Evolutionary conservation across 768 basidiomycete genomes (phyloP).

Genomic region (Vararia minispora): DNA sequence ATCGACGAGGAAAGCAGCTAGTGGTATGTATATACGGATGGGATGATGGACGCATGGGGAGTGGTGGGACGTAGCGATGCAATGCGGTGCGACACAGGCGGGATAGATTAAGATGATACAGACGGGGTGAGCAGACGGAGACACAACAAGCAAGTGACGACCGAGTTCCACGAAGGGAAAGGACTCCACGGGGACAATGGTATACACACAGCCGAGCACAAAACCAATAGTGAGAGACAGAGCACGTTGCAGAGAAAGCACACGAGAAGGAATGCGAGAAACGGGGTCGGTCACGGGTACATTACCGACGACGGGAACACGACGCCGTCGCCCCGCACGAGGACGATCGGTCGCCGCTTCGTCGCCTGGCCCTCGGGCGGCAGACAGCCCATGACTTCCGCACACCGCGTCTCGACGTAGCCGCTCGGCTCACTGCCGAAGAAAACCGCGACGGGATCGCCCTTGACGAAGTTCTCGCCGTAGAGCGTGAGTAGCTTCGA

Average conservation of each 20-base stretch:
- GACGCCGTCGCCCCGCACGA: conserved; percentile 77
- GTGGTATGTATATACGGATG: too few species aligned
- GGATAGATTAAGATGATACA: too few species aligned
- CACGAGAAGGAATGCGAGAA: conserved; percentile 10
- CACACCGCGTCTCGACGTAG: conserved; percentile 81
- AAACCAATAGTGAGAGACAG: too few species aligned
- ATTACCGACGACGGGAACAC: conserved; percentile 76
- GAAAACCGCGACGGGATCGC: conserved; percentile 73
- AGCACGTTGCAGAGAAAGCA: conserved; percentile 11
- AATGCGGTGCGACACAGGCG: too few species aligned
- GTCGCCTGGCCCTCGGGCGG: conserved; percentile 58
- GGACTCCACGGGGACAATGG: too few species aligned
- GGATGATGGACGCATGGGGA: too few species aligned
- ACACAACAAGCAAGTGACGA: too few species aligned
- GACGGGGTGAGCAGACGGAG: too few species aligned
- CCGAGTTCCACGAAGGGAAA: too few species aligned
- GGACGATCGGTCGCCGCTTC: conserved; percentile 70
- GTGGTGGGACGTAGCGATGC: too few species aligned
- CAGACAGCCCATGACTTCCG: conserved; percentile 73
- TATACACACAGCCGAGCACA: too few species aligned
- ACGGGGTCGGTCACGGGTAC: conserved; percentile 79
- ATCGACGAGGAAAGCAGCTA: too few species aligned
- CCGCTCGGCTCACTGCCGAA: conserved; percentile 81
- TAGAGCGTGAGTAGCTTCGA: conserved; percentile 79
- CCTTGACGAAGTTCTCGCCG: conserved; percentile 82